phyloP scores from a whole-genome alignment of 139 green algal species.

The Ettlia oleoabundans region DNA sequence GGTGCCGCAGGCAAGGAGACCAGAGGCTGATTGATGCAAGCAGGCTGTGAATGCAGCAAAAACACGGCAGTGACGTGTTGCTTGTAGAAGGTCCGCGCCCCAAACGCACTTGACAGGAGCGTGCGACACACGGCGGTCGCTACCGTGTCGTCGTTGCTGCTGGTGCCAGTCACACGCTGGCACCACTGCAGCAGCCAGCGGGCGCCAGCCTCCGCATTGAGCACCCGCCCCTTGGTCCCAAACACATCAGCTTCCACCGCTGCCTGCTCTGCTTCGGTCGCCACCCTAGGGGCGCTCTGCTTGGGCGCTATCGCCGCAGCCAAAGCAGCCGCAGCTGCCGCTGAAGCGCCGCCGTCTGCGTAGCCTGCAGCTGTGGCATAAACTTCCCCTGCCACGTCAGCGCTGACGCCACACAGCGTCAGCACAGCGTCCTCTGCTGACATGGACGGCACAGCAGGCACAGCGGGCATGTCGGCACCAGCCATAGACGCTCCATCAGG shows the following conservation, averaged over 20 bases:
- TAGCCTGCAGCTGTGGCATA: background rate
- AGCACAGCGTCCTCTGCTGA: slow-evolving; percentile 12
- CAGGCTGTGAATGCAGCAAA: too few relatives aligned
- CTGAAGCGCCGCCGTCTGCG: background rate
- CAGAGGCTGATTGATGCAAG: too few relatives aligned
- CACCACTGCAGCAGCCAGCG: slow-evolving; percentile 38
- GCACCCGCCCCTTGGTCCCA: slow-evolving; percentile 24
- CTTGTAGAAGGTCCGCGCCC: too few relatives aligned
- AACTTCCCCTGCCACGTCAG: background rate
- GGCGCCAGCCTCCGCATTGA: slow-evolving; percentile 24
- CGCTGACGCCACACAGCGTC: background rate
- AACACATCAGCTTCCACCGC: slow-evolving; percentile 40
- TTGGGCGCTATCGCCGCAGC: background rate
- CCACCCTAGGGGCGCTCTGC: background rate
- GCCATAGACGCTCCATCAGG: too few relatives aligned
- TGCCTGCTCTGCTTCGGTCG: slow-evolving; percentile 23
- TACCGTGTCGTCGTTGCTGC: slow-evolving; percentile 38
- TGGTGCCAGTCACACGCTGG: background rate
- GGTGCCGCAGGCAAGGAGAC: too few relatives aligned
- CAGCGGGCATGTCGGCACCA: background rate
- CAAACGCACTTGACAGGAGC: slow-evolving; percentile 41
- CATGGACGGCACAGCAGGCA: background rate
- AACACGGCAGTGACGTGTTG: too few relatives aligned
- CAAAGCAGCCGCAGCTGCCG: background rate
- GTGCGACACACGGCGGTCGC: slow-evolving; percentile 33